These are phyloP conservation scores for Sporobolus alterniflorus DNA, from an alignment of 202 grass and related monocot species.

Conservation along the genomic window DNA sequence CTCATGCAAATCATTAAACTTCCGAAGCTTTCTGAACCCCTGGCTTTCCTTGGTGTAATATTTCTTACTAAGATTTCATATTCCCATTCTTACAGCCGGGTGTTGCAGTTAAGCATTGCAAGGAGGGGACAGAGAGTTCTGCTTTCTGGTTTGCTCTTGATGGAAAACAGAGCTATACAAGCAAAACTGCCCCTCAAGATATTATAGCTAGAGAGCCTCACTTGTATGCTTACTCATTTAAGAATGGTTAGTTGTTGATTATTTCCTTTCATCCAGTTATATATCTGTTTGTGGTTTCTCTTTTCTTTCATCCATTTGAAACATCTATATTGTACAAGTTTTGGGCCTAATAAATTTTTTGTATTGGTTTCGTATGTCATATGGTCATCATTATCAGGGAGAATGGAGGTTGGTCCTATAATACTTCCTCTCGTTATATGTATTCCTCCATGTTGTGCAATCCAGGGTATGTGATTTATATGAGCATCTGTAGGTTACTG, in stretches of 20 bases:
- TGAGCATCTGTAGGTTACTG: conserved; percentile 58
- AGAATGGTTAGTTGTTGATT: conserved; percentile 66
- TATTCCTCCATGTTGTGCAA: conserved; percentile 21
- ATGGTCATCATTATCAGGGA: conserved; percentile 58
- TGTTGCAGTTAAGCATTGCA: conserved; percentile 75
- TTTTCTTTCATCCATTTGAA: conserved; percentile 24
- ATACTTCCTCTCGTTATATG: conserved; percentile 11
- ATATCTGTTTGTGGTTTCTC: not conserved
- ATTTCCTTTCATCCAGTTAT: not conserved
- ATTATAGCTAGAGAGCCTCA: conserved; percentile 86
- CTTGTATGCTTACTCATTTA: conserved; percentile 82
- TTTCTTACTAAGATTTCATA: conserved; percentile 28
- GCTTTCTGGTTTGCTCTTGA: conserved; percentile 98
- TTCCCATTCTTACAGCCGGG: conserved; percentile 75
- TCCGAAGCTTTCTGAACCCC: not conserved
- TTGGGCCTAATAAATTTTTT: conserved; percentile 40
- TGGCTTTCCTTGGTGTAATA: not conserved
- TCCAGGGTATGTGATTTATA: conserved; percentile 41
- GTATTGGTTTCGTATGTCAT: conserved; percentile 41
- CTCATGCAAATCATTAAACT: no score
- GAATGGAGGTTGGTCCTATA: conserved; percentile 68
- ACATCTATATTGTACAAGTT: conserved; percentile 32
- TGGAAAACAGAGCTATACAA: conserved; percentile 89
- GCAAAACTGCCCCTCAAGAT: conserved; percentile 59
- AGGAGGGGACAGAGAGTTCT: conserved; percentile 98